phyloP scores from a whole-genome alignment of 257 asterid genomes.

The Knoxia roxburghii region DNA sequence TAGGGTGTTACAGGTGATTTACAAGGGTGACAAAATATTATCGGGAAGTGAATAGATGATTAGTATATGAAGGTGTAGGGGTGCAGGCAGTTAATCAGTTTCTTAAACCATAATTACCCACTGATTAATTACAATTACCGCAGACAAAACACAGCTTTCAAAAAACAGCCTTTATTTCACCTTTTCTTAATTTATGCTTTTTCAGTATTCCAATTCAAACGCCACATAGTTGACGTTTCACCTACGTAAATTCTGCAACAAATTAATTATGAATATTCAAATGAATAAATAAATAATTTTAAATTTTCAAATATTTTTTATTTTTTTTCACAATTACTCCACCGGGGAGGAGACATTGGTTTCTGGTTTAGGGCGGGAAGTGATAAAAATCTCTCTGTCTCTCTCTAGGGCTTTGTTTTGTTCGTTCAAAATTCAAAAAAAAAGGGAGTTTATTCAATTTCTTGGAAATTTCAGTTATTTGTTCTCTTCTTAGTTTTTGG shows the following conservation, averaged over 20 bases:
- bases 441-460: background rate
- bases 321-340: background rate
- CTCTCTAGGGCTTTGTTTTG: slow-evolving; percentile 47
- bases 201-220: background rate
- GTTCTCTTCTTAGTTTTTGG: background rate
- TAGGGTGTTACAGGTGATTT: too few species aligned
- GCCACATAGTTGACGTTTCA: slow-evolving; percentile 14
- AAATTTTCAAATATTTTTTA: background rate
- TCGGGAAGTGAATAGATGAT: too few species aligned
- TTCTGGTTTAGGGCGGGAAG: slow-evolving; percentile 71
- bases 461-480: background rate
- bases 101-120: slow-evolving; percentile 2
- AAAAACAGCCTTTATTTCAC: background rate
- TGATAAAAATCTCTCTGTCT: slow-evolving; percentile 23
- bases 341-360: background rate
- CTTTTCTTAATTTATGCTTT: too few species aligned
- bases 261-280: background rate
- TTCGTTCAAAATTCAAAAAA: slow-evolving; percentile 24
- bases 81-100: too few species aligned
- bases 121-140: background rate
- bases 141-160: background rate
- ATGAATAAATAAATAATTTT: background rate
- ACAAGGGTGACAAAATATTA: too few species aligned
- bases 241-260: slow-evolving; percentile 1
- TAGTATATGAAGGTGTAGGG: too few species aligned